Evolutionary conservation across 2,329 filamentous ascomycete species (phyloP).

Genomic region (Incumbomyces delicatus): DNA sequence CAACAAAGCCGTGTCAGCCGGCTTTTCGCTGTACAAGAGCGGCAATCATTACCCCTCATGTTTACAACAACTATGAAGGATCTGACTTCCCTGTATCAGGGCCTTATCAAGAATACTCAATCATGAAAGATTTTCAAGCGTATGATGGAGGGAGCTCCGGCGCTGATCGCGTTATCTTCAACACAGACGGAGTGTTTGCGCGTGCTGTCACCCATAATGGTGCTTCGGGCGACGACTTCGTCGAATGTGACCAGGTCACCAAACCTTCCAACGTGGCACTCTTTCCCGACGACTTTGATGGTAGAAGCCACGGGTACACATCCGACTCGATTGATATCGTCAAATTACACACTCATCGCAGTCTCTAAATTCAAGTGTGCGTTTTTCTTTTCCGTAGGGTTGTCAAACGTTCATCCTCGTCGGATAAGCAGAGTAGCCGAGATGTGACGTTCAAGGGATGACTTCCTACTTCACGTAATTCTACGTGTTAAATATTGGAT

Average conservation of each 20-base stretch:
- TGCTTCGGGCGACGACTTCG: slow-evolving; percentile 58
- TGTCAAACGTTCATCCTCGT: too few relatives aligned
- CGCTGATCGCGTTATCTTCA: slow-evolving; percentile 58
- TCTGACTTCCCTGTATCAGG: slow-evolving; percentile 49
- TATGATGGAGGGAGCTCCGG: slow-evolving; percentile 56
- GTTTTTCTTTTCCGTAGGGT: too few relatives aligned
- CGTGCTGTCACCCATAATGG: slow-evolving; percentile 62
- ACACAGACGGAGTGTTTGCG: slow-evolving; percentile 45
- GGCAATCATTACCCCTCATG: slow-evolving; percentile 47
- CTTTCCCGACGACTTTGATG: too few relatives aligned
- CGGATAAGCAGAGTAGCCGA: too few relatives aligned
- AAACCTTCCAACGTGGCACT: not conserved
- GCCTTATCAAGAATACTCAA: slow-evolving; percentile 56
- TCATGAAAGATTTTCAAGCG: slow-evolving; percentile 35
- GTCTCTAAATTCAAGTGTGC: too few relatives aligned
- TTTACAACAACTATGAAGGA: slow-evolving; percentile 53
- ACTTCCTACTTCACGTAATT: too few relatives aligned
- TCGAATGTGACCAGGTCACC: slow-evolving; percentile 40
- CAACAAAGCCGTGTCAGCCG: slow-evolving; percentile 31
- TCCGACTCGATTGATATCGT: too few relatives aligned
- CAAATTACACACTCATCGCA: too few relatives aligned
- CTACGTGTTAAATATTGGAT: too few relatives aligned
- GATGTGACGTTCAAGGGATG: too few relatives aligned
- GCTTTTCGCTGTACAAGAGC: slow-evolving; percentile 44
- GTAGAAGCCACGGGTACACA: too few relatives aligned